phyloP scores from a whole-genome alignment of 306 rosid genomes.

The Casuarina cunninghamiana region DNA sequence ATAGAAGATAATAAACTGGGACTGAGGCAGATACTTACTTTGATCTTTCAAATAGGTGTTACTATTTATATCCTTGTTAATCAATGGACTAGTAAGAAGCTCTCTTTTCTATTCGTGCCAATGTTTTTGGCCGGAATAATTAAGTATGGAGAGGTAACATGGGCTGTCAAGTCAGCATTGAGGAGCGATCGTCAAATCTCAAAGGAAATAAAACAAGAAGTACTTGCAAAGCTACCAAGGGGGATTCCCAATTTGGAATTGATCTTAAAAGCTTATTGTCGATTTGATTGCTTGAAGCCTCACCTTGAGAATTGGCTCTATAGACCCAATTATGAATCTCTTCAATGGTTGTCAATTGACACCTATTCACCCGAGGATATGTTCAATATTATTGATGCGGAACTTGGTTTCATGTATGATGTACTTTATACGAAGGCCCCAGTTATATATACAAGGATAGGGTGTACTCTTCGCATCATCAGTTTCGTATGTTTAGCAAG shows the following conservation, averaged over 20 bases:
- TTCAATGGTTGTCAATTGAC: constrained; percentile 35
- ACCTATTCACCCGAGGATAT: constrained; percentile 33
- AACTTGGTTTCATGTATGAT: background rate
- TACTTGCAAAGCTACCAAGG: constrained; percentile 38
- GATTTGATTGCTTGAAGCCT: constrained; percentile 56
- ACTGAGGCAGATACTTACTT: constrained; percentile 4
- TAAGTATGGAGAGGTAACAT: constrained; percentile 5
- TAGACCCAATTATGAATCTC: constrained; percentile 53
- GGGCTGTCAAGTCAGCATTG: constrained; percentile 36
- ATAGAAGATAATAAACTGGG: constrained; percentile 20
- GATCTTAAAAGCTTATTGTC: constrained; percentile 59
- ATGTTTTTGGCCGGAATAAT: constrained; percentile 18
- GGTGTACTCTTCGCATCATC: background rate
- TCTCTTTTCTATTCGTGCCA: background rate
- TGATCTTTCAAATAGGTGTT: background rate
- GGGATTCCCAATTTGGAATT: constrained; percentile 43
- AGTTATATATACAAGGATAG: background rate
- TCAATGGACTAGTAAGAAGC: background rate
- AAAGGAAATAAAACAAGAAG: constrained; percentile 44
- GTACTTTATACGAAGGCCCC: background rate
- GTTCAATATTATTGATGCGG: background rate
- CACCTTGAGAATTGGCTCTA: constrained; percentile 59
- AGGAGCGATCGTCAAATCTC: constrained; percentile 2
- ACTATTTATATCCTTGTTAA: background rate
- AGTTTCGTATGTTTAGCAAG: background rate